Evolutionary conservation across 768 basidiomycete genomes (phyloP), one percentile per base, ranked within the genome.

Genomic region (Termitomyces sp.): DNA sequence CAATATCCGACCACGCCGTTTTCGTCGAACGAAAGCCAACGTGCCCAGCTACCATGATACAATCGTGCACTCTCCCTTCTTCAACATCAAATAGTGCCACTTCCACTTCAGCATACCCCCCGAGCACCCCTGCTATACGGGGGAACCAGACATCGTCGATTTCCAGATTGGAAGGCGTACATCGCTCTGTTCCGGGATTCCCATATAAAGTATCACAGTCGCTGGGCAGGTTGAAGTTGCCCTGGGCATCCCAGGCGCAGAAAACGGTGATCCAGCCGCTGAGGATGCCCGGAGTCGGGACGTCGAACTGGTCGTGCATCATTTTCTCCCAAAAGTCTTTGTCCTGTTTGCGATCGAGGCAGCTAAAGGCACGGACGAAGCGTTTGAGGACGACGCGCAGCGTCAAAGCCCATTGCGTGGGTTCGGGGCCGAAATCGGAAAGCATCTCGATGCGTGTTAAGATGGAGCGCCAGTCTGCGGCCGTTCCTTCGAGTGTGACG

Each of bases 191-290:
- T n/a, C n/a, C n/a, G n/a, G n/a, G n/a, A n/a, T n/a, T n/a, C n/a
- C n/a, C n/a, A n/a, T n/a, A n/a, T n/a, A n/a, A n/a, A n/a, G n/a
- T n/a, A n/a, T n/a, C n/a, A n/a, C n/a, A n/a, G n/a, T n/a, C n/a
- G n/a, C n/a, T n/a, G n/a, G n/a, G n/a, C 32, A 32, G 32, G 32
- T 2, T 9, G 32, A 9, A 36, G 5, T 36, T 14, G 13, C 50
- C 39, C 24, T 48, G 14, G 9, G 16, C 14, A 3, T 53, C 29
- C 55, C 50, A 67, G 62, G 70, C 42, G 67, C 68, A 72, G 50
- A 77, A 77, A 18, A 71, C 70, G 22, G 68, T 70, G 51, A 76
- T 71, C 76, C 75, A 76, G 0, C 75, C 77, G 3, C 70, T 69
- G n/a, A 78, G 55, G 59, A 59, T 71, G 12, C 63, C 59, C 2